Evolutionary conservation across 2,329 filamentous ascomycete species (phyloP).

Genomic region (Aspergillus cejpii): DNA sequence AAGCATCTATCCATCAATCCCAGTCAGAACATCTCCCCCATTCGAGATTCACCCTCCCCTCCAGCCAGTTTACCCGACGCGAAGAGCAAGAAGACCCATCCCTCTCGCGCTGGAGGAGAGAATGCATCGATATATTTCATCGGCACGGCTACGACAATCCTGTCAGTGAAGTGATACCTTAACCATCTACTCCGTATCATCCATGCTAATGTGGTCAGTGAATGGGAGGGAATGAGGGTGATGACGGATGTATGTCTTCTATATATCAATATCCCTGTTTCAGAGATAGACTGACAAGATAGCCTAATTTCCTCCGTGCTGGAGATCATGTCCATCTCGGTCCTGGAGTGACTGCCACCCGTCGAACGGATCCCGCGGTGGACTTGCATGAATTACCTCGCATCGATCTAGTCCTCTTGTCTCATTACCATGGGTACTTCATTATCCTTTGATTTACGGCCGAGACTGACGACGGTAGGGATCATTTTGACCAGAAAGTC

Average conservation of each 20-base stretch:
- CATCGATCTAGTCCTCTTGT: conserved; percentile 55
- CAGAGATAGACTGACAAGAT: background rate
- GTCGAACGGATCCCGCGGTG: conserved; percentile 54
- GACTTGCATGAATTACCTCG: conserved; percentile 54
- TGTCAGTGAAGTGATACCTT: conserved; percentile 17
- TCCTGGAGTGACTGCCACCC: conserved; percentile 52
- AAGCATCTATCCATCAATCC: conserved; percentile 30
- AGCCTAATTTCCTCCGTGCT: conserved; percentile 60
- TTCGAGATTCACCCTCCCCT: conserved; percentile 28
- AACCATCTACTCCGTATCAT: no score
- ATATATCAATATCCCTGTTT: no score
- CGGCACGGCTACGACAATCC: conserved; percentile 36
- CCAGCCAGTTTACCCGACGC: conserved; percentile 37
- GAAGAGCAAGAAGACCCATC: conserved; percentile 43
- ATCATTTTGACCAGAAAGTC: conserved; percentile 51
- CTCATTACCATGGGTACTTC: conserved; percentile 54
- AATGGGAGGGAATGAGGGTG: conserved; percentile 37
- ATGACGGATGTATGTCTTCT: conserved; percentile 33
- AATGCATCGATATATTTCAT: conserved; percentile 38
- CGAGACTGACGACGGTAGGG: conserved; percentile 20
- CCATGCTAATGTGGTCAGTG: conserved; percentile 19
- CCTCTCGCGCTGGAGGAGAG: conserved; percentile 26
- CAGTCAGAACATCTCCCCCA: conserved; percentile 32
- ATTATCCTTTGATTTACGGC: background rate
- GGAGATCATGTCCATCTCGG: conserved; percentile 62